Conservation (phyloP, 306 rosid species). For the Urtica urens region DNA sequence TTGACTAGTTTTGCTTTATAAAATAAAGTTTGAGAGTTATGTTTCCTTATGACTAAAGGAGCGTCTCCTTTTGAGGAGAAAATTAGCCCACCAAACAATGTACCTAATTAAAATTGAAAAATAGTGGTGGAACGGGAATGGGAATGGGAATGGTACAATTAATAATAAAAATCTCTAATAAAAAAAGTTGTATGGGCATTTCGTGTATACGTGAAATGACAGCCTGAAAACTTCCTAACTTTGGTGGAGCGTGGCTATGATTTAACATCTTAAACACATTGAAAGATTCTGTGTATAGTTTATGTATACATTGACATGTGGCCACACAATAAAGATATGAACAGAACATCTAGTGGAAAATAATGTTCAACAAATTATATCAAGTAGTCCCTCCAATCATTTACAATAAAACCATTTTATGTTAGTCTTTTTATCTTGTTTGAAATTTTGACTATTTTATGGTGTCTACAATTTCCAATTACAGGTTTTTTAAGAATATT, state of each 20-base stretch:
- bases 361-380: too few relatives aligned
- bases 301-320: background rate
- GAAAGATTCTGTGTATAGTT: background rate
- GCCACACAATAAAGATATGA: slow-evolving; percentile 3
- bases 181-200: slow-evolving; percentile 1
- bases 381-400: too few relatives aligned
- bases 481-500: too few relatives aligned
- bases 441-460: too few relatives aligned
- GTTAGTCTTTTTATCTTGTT: too few relatives aligned
- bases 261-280: slow-evolving; percentile 2
- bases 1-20: background rate
- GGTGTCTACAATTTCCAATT: too few relatives aligned
- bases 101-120: background rate
- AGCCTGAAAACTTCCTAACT: background rate
- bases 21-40: background rate
- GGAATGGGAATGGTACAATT: too few relatives aligned
- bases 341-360: too few relatives aligned
- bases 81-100: slow-evolving; percentile 5
- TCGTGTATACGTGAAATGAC: background rate
- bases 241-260: slow-evolving; percentile 19
- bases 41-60: background rate
- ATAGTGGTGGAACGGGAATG: background rate
- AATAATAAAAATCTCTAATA: background rate
- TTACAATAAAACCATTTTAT: too few relatives aligned
- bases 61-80: background rate